These are phyloP conservation scores for Microcera coccophila DNA, from an alignment of 2,329 filamentous ascomycete species.

Conservation along the genomic window DNA sequence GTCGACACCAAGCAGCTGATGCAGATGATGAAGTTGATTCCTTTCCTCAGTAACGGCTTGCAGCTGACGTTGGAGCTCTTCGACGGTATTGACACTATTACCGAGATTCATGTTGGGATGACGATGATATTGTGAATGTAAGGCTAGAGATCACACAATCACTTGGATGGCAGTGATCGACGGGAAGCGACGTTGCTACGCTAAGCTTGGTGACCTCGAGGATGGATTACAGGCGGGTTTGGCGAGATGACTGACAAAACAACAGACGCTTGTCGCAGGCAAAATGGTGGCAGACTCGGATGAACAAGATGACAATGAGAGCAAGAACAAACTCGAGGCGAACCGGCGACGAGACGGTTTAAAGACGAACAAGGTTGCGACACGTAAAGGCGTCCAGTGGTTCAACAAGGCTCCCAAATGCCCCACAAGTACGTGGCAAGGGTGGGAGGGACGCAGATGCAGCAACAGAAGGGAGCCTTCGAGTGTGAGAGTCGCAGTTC, in stretches of 20 bases:
- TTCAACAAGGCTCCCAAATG: constrained; percentile 28
- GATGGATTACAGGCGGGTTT: background rate
- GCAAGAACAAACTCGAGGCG: constrained; percentile 17
- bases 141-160: background rate
- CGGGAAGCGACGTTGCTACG: background rate
- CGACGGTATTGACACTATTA: constrained; percentile 15
- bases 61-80: constrained; percentile 27
- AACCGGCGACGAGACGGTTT: constrained; percentile 19
- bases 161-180: background rate
- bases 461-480: background rate
- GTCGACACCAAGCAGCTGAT: constrained; percentile 6
- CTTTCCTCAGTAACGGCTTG: constrained; percentile 17
- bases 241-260: background rate
- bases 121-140: background rate
- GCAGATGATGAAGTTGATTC: constrained; percentile 22
- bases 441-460: constrained; percentile 14
- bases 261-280: background rate
- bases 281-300: background rate
- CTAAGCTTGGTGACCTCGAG: background rate
- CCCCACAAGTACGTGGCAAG: constrained; percentile 15
- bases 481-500: background rate
- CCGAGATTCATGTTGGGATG: constrained; percentile 22
- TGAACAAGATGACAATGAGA: constrained; percentile 13
- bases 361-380: constrained; percentile 24
- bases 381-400: constrained; percentile 24